Base-by-base conservation (phyloP, 805 yeast genomes). In the Yamadazyma insecticola region DNA sequence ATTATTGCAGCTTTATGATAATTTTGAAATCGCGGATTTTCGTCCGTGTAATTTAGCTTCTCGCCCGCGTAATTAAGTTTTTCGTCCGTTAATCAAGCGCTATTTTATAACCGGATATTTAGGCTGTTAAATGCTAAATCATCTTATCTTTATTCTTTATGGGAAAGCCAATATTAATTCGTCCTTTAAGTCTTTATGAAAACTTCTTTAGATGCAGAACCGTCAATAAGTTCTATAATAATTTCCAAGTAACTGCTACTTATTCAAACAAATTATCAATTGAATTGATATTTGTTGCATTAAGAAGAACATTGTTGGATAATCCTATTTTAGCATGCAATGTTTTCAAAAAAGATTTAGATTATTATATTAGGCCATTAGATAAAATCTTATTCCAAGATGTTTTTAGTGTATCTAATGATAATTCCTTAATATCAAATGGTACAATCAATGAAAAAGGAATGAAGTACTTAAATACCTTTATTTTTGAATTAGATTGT, bases 191-290 rank as follows among this genome's bases (percentile, higher is more conserved):
- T 24, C 31, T 41, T 1, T 44, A 43, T 11, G 70, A 63, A 35
- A 52, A 59, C 44, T 57, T 54, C 40, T 55, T 55, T 34, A 47
- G 69, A 15, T 52, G 51, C 28, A 41, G 70, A 33, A 53, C 57
- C 4, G 50, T 46, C 10, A 40, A 34, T 23, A 47, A 47, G n/a
- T 53, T 44, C 40, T 63, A 51, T 32, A 37, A 48, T n/a, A 58
- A 52, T 36, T 63, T 63, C 37, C 57, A 51, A 26, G 50, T 60
- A 7, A 51, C 63, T 3, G 60, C 53, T 5, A 48, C 55, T 1
- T 61, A 59, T 35, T 50, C 57, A 11, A 42, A 43, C 5, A 33
- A 38, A 6, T 23, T 62, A 11, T 25, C 35, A 1, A 35, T 44
- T 6, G 32, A 15, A 12, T 6, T 33, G 7, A 22, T 60, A 9